Evolutionary conservation across 192 early-diverging fungal species (phyloP), one percentile per base, ranked within the genome.

Genomic region (Obelidium mucronatum): DNA sequence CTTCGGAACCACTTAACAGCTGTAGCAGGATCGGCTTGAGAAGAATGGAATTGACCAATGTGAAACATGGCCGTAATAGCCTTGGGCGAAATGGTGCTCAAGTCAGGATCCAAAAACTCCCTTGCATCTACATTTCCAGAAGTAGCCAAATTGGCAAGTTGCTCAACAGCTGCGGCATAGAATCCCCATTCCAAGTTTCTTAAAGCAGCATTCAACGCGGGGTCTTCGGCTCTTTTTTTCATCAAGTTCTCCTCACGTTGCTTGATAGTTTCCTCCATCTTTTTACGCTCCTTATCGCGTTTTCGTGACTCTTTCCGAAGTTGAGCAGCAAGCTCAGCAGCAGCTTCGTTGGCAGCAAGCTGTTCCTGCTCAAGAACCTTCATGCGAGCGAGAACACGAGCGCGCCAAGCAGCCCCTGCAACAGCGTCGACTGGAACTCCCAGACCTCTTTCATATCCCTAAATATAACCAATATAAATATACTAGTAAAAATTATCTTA

Each of bases 1-100:
- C 66, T n/a, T n/a, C 72, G 28, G 61, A 76, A 79, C 78, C 78
- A 79, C 40, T 79, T 79, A 5, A 73, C 78, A 37, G 78, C 78
- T n/a, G 48, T 22, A 56, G n/a, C 40, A 15, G 70, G 73, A 61
- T 79, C 67, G 1, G 76, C 76, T 28, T 70, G 54, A n/a, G 52
- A 40, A 42, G 56, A 42, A 48, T 71, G 67, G 44, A 70, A 48
- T 62, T 77, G 76, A 5, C 76, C 76, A 30, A 77, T 77, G 40
- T 70, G 55, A 35, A 48, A 77, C 76, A 77, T 77, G 2, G 61
- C 76, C 26, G 30, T n/a, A 11, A 58, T 28, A n/a, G 40, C 28
- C 58, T 77, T 77, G 24, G 67, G 24, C 13, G 13, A 5, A 11
- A 77, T 58, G 0, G 58, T n/a, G 22, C 66, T 69, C 39, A 56